Percentiles rank a stretch among this genome's conserved stretches.
phyloP scores from a whole-genome alignment of 1,284 basidiomycete genomes.

The Microbotryomycetes sp. region DNA sequence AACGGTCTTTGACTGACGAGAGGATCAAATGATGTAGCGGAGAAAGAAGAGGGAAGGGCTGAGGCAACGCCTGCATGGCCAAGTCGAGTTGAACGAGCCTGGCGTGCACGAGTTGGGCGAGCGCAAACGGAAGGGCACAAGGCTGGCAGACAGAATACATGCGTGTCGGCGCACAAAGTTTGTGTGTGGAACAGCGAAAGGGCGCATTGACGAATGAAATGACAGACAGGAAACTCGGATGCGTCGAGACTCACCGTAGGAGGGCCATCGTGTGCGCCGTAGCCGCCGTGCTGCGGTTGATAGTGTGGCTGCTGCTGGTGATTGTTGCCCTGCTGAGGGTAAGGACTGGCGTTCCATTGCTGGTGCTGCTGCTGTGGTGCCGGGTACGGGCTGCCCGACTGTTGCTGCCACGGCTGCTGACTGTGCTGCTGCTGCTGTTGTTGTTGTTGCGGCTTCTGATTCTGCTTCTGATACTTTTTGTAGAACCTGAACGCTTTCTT shows the following conservation, averaged over 20 bases:
- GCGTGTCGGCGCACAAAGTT: too few relatives aligned
- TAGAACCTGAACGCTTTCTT: conserved; percentile 16
- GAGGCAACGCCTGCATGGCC: too few relatives aligned
- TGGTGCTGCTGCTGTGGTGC: not conserved
- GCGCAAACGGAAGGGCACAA: not conserved
- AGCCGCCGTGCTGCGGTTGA: conserved; percentile 5
- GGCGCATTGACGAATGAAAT: not conserved
- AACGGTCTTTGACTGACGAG: not conserved
- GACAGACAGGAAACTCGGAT: not conserved
- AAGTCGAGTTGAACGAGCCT: not conserved
- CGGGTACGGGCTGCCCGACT: conserved; percentile 1
- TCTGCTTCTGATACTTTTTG: conserved; percentile 11
- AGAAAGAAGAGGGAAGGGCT: too few relatives aligned
- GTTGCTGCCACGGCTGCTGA: not conserved
- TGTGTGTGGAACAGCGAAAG: not conserved
- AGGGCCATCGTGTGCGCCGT: conserved; percentile 26
- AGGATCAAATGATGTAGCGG: not conserved
- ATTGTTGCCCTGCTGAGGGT: not conserved
- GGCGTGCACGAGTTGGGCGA: not conserved
- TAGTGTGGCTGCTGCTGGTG: not conserved
- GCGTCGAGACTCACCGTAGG: conserved; percentile 21
- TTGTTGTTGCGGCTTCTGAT: conserved; percentile 15
- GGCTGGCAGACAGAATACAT: too few relatives aligned
- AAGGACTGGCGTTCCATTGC: not conserved
- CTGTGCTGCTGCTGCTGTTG: conserved; percentile 5